Percentiles rank a stretch among this genome's conserved stretches.
Conservation (phyloP, 2,329 filamentous ascomycete genomes). For the Fusarium sp. region DNA sequence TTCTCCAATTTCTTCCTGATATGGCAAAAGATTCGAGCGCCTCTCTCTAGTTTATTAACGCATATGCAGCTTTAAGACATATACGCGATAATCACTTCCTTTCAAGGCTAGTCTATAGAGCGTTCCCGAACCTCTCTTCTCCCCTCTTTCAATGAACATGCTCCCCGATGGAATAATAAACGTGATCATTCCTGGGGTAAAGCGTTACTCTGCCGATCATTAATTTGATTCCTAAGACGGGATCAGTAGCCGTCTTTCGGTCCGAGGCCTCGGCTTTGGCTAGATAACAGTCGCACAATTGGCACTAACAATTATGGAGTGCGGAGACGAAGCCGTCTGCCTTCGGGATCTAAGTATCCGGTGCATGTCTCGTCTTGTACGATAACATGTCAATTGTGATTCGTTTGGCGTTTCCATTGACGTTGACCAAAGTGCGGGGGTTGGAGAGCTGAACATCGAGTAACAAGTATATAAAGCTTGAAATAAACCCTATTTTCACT, state of each 20-base stretch:
- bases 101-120: neutral
- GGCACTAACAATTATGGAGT: neutral
- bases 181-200: neutral
- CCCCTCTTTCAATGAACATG: neutral
- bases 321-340: neutral
- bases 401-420: conserved; percentile 10
- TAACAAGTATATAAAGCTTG: neutral
- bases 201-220: neutral
- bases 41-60: neutral
- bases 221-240: neutral
- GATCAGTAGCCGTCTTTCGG: conserved; percentile 8
- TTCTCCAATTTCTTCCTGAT: neutral
- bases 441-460: neutral
- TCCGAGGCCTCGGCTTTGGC: conserved; percentile 14
- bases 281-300: conserved; percentile 3
- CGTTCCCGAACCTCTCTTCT: neutral
- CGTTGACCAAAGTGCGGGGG: conserved; percentile 24
- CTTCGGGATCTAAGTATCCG: conserved; percentile 16
- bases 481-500: neutral
- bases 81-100: neutral
- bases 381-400: conserved; percentile 2
- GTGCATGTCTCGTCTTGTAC: neutral
- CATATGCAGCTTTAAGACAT: neutral
- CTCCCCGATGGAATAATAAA: neutral
- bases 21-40: neutral